A percentile compares a stretch with the other conserved stretches of the same genome.
Evolutionary conservation across 2,329 filamentous ascomycete genomes (phyloP).

Genomic region (Colletotrichum viniferum): DNA sequence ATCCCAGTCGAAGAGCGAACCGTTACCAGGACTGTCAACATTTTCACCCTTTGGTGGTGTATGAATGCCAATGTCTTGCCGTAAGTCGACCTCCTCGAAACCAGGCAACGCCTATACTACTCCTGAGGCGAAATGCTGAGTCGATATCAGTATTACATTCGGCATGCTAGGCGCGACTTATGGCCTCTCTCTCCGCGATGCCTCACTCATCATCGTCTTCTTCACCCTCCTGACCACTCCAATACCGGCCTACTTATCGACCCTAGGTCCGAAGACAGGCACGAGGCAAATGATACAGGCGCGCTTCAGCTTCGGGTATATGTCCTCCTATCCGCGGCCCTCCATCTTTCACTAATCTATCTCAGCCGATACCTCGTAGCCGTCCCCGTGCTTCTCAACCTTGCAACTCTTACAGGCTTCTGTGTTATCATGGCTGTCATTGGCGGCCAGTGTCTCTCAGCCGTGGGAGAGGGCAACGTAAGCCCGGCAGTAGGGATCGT

Average conservation of each 20-base stretch:
- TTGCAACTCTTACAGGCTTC: constrained; percentile 52
- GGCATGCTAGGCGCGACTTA: constrained; percentile 50
- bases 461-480: constrained; percentile 39
- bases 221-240: constrained; percentile 45
- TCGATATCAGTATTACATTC: constrained; percentile 34
- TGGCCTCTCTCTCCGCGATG: constrained; percentile 45
- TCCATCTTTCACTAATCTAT: neutral
- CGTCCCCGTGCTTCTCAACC: constrained; percentile 41
- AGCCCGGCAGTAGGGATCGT: constrained; percentile 51
- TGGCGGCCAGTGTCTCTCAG: constrained; percentile 46
- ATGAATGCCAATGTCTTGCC: constrained; percentile 35
- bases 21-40: constrained; percentile 33
- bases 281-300: constrained; percentile 54
- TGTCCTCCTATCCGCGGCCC: constrained; percentile 23
- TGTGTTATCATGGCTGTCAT: constrained; percentile 51
- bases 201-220: constrained; percentile 50
- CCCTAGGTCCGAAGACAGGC: constrained; percentile 47
- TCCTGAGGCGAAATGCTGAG: neutral
- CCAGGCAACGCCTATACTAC: neutral
- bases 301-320: constrained; percentile 34
- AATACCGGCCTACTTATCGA: constrained; percentile 43
- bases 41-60: constrained; percentile 34
- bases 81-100: constrained; percentile 23
- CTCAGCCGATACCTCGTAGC: constrained; percentile 22
- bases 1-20: constrained; percentile 32